phyloP scores from a whole-genome alignment of 441 rosid genomes.

The Erysimum cheiri region DNA sequence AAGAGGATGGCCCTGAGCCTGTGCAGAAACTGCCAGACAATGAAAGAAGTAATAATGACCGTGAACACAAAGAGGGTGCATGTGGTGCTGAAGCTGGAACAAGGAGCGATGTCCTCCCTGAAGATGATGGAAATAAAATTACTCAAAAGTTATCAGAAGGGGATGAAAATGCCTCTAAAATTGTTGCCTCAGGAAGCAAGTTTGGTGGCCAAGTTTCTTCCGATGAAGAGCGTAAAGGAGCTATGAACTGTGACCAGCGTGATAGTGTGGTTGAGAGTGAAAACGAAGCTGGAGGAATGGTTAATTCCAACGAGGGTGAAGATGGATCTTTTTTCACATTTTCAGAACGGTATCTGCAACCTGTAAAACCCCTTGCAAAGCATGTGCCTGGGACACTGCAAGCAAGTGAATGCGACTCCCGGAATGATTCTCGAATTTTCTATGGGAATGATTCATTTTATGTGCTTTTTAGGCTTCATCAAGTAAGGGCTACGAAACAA shows the following conservation, averaged over 20 bases:
- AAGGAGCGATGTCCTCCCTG: constrained; percentile 66
- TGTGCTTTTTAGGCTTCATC: constrained; percentile 96
- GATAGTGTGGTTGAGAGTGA: constrained; percentile 65
- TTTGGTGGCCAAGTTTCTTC: constrained; percentile 55
- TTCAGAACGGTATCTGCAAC: constrained; percentile 74
- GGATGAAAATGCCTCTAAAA: constrained; percentile 74
- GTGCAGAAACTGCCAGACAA: constrained; percentile 56
- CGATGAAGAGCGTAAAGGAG: constrained; percentile 69
- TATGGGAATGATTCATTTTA: constrained; percentile 95
- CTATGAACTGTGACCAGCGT: constrained; percentile 50
- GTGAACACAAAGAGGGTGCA: constrained; percentile 54
- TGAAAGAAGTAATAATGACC: constrained; percentile 54
- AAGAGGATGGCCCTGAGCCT: constrained; percentile 60
- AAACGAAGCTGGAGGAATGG: constrained; percentile 93
- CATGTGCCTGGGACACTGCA: constrained; percentile 59
- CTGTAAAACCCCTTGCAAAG: constrained; percentile 87
- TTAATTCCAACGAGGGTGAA: constrained; percentile 60
- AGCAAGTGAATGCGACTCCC: constrained; percentile 57
- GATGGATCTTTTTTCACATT: constrained; percentile 67
- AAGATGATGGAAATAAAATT: constrained; percentile 56
- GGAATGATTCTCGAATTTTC: constrained; percentile 61
- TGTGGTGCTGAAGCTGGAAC: constrained; percentile 63
- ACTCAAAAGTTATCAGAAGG: constrained; percentile 68
- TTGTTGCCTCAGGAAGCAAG: constrained; percentile 74
- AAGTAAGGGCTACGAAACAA: constrained; percentile 53